Evolutionary conservation across 306 rosid genomes (phyloP), one percentile per base, ranked within the genome.

Genomic region (Calophaca sinica): DNA sequence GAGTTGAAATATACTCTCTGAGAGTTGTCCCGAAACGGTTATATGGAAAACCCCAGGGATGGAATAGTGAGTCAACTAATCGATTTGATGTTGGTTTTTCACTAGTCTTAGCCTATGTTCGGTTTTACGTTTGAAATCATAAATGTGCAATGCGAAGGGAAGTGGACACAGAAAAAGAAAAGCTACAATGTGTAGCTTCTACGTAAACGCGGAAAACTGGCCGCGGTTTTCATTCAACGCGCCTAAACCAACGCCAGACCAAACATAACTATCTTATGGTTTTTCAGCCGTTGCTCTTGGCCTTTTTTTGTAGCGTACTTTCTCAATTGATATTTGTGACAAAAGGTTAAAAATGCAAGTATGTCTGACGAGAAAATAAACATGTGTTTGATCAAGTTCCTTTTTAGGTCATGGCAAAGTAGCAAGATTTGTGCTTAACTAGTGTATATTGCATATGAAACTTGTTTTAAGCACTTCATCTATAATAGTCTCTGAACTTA

Each of bases 1-100:
- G 91, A 81, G 82, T 88, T 54, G 90, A 90, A 78, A 78, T 90
- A 57, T 87, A 88, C 88, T 86, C 93, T 5, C 78, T 86, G 75
- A 86, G 89, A 82, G 86, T 85, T 80, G 91, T 85, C 53, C 74
- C 93, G 1, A 90, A 88, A 80, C 64, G 29, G n/a, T 79, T 86
- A 59, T 83, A 91, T 5, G 91, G 96, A 72, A 90, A 86, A 59
- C 91, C 84, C 0, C 66, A 73, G 61, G 91, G 96, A 74, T 90
- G 96, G 96, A 90, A 90, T 57, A 88, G 96, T 90, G 83, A 87
- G 93, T 88, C 68, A 66, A 64, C 75, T 71, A 36, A 57, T 68
- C 74, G 48, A 48, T 60, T 53, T 26, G 41, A 75, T 79, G 73
- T 75, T 71, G 74, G 60, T 66, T 15, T 78, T 72, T 72, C 33